Percentiles rank a stretch among this genome's conserved stretches.
phyloP scores from a whole-genome alignment of 2,329 filamentous ascomycete species.

The Fusarium domesticum region DNA sequence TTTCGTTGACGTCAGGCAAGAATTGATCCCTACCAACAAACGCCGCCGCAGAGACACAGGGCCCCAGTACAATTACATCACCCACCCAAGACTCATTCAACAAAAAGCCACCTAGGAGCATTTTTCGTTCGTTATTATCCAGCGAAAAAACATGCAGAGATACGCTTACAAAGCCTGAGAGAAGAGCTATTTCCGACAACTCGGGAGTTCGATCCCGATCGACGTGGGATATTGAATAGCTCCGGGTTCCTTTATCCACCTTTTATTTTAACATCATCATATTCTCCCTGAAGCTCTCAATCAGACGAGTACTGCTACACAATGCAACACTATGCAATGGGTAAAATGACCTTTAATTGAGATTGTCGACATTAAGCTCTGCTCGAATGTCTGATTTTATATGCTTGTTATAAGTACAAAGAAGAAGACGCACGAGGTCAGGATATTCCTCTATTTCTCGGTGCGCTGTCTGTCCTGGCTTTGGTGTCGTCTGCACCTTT shows the following conservation, averaged over 20 bases:
- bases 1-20: conserved; percentile 23
- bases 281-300: too few species aligned
- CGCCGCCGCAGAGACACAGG: conserved; percentile 1
- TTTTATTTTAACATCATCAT: neutral
- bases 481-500: neutral
- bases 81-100: neutral
- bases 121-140: too few species aligned
- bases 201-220: neutral
- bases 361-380: neutral
- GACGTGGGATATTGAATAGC: neutral
- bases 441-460: neutral
- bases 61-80: conserved; percentile 21
- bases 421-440: neutral
- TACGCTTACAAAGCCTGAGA: neutral
- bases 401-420: neutral
- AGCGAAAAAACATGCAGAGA: too few species aligned
- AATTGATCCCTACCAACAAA: conserved; percentile 6
- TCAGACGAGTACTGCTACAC: too few species aligned
- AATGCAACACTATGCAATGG: neutral
- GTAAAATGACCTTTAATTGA: neutral
- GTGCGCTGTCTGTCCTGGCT: neutral
- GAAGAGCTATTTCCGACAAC: neutral
- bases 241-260: neutral
- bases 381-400: neutral
- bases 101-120: neutral